Evolutionary conservation across 345 rosid species (phyloP).

Genomic region (Eucalyptus tenuipes): DNA sequence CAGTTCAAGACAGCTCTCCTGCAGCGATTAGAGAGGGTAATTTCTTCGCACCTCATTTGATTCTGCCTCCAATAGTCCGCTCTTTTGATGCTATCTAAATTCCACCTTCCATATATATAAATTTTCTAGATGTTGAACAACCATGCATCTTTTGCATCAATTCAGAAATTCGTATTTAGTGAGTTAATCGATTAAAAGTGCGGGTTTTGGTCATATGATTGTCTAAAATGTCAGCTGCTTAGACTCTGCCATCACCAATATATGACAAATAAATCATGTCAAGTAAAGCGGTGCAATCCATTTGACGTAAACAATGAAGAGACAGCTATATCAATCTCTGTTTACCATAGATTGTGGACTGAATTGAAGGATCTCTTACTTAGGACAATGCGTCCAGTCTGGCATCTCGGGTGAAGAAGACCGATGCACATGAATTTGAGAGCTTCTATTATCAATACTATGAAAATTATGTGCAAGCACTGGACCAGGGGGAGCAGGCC

Average conservation of each 20-base stretch:
- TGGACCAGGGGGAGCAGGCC: conserved; percentile 94
- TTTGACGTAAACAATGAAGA: neutral
- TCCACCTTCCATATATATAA: neutral
- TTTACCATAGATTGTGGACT: neutral
- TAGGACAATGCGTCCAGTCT: conserved; percentile 96
- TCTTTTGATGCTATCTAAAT: neutral
- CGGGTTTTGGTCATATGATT: neutral
- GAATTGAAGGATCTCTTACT: neutral
- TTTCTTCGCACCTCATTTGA: neutral
- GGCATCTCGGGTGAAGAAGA: conserved; percentile 87
- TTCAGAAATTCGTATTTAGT: neutral
- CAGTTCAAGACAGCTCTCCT: conserved; percentile 76
- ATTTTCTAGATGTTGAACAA: neutral
- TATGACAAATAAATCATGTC: neutral
- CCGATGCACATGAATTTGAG: conserved; percentile 92
- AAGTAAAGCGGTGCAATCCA: neutral
- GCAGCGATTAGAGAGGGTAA: conserved; percentile 80
- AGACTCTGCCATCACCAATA: neutral
- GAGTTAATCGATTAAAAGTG: neutral
- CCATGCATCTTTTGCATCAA: neutral
- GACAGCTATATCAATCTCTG: neutral
- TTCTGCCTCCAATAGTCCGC: neutral
- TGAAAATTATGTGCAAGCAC: conserved; percentile 80
- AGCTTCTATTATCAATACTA: conserved; percentile 90
- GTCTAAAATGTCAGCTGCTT: neutral